Evolutionary conservation across 805 yeast genomes (phyloP), one percentile per base, ranked within the genome.

Genomic region (Ogataea naganishii): DNA sequence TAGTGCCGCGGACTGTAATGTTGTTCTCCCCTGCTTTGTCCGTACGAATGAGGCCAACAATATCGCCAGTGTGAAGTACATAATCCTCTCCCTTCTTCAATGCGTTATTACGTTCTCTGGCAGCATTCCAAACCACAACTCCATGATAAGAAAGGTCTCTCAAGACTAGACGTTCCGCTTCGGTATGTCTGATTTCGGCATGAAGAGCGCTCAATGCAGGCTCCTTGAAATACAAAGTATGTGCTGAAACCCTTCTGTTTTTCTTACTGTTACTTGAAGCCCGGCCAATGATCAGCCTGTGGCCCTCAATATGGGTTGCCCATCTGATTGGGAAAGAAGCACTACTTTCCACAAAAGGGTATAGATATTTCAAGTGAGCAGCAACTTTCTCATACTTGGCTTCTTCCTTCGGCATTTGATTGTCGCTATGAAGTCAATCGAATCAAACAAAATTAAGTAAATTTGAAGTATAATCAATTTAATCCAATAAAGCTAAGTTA

Each of bases 201-300:
- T 53, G 57, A 4, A 28, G 23, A 4, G 47, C 46, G 33, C 56
- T 51, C 8, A 53, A 24, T 1, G 53, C 40, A 6, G 31, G 29
- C 22, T 48, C 46, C 14, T 39, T 31, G 19, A 42, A 47, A 20
- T 33, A 47, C 5, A 50, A 31, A 3, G 41, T 33, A 13, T 32
- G 15, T 4, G 12, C 6, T 3, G 29, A 20, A 20, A 33, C 35
- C 18, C 19, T 29, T 21, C 45, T 29, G 10, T 28, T 19, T 7
- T 21, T 21, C n/a, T 20, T 35, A 4, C 20, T 14, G 3, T 31
- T 39, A 8, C 16, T 14, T 4, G 55, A 40, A 3, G 44, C 36
- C 18, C 58, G 39, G 4, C 58, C 58, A 25, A 51, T 36, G 13
- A 30, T 14, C 18, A 39, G 35, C 28, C 7, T 41, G 35, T 19